Evolutionary conservation across 2,329 filamentous ascomycete species (phyloP).

Genomic region (Diaporthe velutina): DNA sequence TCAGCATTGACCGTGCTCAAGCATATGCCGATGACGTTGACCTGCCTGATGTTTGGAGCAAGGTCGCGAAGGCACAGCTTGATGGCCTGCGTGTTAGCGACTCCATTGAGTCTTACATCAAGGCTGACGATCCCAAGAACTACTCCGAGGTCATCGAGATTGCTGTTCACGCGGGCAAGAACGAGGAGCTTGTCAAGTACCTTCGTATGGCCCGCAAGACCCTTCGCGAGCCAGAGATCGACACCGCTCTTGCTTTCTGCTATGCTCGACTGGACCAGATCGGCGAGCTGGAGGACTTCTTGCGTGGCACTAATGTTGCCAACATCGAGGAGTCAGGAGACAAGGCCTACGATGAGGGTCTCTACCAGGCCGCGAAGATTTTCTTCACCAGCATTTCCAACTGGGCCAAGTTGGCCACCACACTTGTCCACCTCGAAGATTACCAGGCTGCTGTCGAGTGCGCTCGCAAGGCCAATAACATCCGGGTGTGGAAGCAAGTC

Average conservation of each 20-base stretch:
- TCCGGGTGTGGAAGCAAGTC: conserved; percentile 99
- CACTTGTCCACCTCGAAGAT: conserved; percentile 94
- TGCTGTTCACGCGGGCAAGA: conserved; percentile 94
- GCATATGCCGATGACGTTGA: conserved; percentile 97
- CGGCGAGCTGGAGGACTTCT: conserved; percentile 94
- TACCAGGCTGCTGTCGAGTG: conserved; percentile 99
- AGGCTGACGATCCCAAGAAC: conserved; percentile 92
- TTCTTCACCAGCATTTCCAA: conserved; percentile 99
- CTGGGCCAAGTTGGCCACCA: conserved; percentile 99
- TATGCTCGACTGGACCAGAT: conserved; percentile 94
- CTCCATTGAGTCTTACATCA: conserved; percentile 97
- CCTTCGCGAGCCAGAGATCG: conserved; percentile 90
- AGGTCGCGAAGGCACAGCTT: conserved; percentile 96
- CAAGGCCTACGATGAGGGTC: conserved; percentile 95
- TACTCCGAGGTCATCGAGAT: conserved; percentile 97
- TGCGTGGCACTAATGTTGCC: conserved; percentile 92
- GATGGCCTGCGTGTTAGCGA: conserved; percentile 94
- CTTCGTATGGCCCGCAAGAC: conserved; percentile 98
- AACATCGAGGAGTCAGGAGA: conserved; percentile 97
- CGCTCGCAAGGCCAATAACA: conserved; percentile 97
- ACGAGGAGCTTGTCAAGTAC: conserved; percentile 97
- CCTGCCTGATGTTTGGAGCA: conserved; percentile 95
- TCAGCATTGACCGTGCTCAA: conserved; percentile 97
- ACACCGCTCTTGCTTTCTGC: conserved; percentile 94
- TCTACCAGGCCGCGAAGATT: conserved; percentile 97